Percentiles rank a stretch among this genome's conserved stretches.
These are phyloP conservation scores for Yamadazyma mexicana DNA, from an alignment of 1,139 yeast genomes.

Conservation along the genomic window DNA sequence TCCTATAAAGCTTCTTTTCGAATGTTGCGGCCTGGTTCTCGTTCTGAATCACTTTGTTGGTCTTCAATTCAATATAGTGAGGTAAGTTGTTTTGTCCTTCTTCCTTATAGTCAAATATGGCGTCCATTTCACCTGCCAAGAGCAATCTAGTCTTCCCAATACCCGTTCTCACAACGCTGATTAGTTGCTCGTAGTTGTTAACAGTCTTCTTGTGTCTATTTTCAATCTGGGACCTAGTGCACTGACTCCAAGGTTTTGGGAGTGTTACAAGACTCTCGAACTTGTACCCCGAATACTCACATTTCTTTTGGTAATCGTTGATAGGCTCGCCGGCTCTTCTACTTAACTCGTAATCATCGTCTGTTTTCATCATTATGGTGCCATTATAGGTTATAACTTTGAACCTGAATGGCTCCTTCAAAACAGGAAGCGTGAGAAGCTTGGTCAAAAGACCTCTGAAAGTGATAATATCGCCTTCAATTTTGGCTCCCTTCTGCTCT, in stretches of 20 bases:
- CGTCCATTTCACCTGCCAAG: conserved; percentile 90
- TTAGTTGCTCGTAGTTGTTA: conserved; percentile 72
- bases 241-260: conserved; percentile 72
- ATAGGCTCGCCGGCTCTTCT: conserved; percentile 29
- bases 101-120: conserved; percentile 74
- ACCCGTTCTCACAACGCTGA: conserved; percentile 79
- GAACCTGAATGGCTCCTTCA: conserved; percentile 58
- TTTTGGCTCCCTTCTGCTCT: conserved; percentile 39
- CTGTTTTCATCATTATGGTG: conserved; percentile 77
- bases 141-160: conserved; percentile 70
- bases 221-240: conserved; percentile 66
- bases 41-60: conserved; percentile 55
- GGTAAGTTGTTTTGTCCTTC: conserved; percentile 47
- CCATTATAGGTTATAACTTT: conserved; percentile 72
- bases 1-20: conserved; percentile 68
- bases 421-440: conserved; percentile 59
- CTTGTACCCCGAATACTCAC: conserved; percentile 74
- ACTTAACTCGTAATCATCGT: conserved; percentile 40
- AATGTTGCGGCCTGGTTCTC: conserved; percentile 58
- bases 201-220: conserved; percentile 57
- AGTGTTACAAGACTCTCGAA: conserved; percentile 81
- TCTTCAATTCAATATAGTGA: conserved; percentile 87
- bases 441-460: conserved; percentile 83
- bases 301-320: conserved; percentile 38
- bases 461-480: conserved; percentile 68